Percentiles rank a stretch among this genome's conserved stretches.
phyloP scores from a whole-genome alignment of 352 stramenopile species.

The Phytophthora tentaculata region DNA sequence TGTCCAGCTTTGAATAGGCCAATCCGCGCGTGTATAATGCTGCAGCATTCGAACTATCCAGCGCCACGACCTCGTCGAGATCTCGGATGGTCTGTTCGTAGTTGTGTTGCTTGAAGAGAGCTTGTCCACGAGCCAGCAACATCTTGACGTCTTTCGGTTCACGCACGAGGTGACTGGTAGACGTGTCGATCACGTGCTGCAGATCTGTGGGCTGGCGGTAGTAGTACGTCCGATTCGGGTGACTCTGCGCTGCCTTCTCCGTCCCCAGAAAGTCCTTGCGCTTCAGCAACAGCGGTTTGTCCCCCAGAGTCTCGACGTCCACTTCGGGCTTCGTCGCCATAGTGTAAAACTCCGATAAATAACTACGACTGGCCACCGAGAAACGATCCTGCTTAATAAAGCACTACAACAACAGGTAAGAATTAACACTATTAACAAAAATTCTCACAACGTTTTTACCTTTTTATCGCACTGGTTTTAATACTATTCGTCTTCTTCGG shows the following conservation, averaged over 20 bases:
- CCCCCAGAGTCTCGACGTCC: conserved; percentile 31
- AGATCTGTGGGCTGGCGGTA: conserved; percentile 77
- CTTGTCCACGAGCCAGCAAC: conserved; percentile 72
- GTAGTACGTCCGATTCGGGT: conserved; percentile 82
- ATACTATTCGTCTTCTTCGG: conserved; percentile 57
- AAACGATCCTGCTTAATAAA: conserved; percentile 28
- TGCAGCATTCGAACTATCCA: conserved; percentile 51
- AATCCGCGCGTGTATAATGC: conserved; percentile 83
- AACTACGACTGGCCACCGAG: not conserved
- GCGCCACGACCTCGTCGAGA: conserved; percentile 49
- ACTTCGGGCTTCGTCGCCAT: conserved; percentile 52
- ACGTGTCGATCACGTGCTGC: conserved; percentile 73
- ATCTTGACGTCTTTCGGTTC: conserved; percentile 70
- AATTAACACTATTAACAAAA: too few species aligned
- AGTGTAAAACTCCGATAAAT: conserved; percentile 2
- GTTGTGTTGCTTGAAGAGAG: conserved; percentile 80
- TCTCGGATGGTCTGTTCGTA: conserved; percentile 66
- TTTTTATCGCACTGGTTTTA: conserved; percentile 13
- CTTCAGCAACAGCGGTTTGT: conserved; percentile 60
- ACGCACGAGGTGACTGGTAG: conserved; percentile 69
- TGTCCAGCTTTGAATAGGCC: conserved; percentile 68
- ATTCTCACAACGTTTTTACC: too few species aligned
- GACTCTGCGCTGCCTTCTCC: conserved; percentile 65
- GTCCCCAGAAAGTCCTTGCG: conserved; percentile 78
- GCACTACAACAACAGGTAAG: not conserved